A percentile compares a stretch with the other conserved stretches of the same genome.
Conservation (phyloP, 805 yeast genomes). For the Suhomyces sp. region DNA sequence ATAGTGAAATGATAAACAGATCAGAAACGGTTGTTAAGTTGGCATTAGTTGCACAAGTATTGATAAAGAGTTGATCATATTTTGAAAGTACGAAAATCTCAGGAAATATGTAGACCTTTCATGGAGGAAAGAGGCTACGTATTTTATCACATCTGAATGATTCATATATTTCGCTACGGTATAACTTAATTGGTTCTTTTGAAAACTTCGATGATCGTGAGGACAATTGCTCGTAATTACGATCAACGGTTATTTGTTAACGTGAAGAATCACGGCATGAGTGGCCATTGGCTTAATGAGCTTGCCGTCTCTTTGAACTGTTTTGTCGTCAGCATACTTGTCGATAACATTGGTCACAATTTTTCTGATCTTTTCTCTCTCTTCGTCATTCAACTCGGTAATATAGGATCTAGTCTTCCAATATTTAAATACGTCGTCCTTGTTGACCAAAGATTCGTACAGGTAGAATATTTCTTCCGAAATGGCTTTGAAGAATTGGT, state of each 20-base stretch:
- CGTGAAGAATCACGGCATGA: slow-evolving; percentile 13
- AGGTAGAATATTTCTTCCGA: slow-evolving; percentile 31
- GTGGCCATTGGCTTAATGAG: slow-evolving; percentile 13
- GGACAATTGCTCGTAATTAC: too few relatives aligned
- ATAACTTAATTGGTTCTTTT: too few relatives aligned
- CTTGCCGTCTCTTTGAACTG: slow-evolving; percentile 5
- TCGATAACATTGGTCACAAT: slow-evolving; percentile 26
- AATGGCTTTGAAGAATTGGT: slow-evolving; percentile 34
- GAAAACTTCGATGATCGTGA: too few relatives aligned
- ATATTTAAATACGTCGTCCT: slow-evolving; percentile 43
- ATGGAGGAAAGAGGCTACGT: too few relatives aligned
- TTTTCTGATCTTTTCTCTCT: slow-evolving; percentile 31
- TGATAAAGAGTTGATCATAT: too few relatives aligned
- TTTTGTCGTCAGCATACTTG: slow-evolving; percentile 5
- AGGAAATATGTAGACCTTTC: too few relatives aligned
- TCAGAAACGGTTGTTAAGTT: too few relatives aligned
- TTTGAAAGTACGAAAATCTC: too few relatives aligned
- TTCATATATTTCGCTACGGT: too few relatives aligned
- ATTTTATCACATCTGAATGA: too few relatives aligned
- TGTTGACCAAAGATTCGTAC: slow-evolving; percentile 28
- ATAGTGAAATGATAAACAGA: too few relatives aligned
- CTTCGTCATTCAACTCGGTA: slow-evolving; percentile 40
- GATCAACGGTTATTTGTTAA: slow-evolving; percentile 3
- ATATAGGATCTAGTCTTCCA: slow-evolving; percentile 59
- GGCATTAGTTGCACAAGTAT: too few relatives aligned